Conservation (phyloP, 1,284 basidiomycete species). For the Boletus mariae region DNA sequence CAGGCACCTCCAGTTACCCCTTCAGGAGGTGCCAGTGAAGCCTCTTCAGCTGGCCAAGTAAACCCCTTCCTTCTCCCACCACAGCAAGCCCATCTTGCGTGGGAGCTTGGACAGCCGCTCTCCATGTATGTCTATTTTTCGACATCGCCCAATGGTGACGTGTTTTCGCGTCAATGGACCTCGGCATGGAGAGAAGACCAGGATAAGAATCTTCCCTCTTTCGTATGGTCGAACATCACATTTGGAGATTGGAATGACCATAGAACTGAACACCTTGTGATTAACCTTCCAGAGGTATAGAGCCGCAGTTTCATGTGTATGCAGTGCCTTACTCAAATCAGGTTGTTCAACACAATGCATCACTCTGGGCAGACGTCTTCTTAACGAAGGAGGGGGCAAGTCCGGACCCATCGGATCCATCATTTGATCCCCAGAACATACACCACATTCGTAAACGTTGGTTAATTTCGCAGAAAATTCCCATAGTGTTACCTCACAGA, state of each 20-base stretch:
- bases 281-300: slow-evolving; percentile 72
- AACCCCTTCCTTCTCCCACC: slow-evolving; percentile 52
- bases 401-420: slow-evolving; percentile 56
- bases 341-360: slow-evolving; percentile 77
- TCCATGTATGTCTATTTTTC: slow-evolving; percentile 78
- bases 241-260: slow-evolving; percentile 80
- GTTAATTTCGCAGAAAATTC: slow-evolving; percentile 23
- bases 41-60: slow-evolving; percentile 23
- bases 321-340: slow-evolving; percentile 29
- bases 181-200: slow-evolving; percentile 44
- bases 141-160: slow-evolving; percentile 56
- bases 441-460: slow-evolving; percentile 78
- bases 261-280: slow-evolving; percentile 59
- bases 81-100: slow-evolving; percentile 48
- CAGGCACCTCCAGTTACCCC: slow-evolving; percentile 21
- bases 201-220: slow-evolving; percentile 56
- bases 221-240: slow-evolving; percentile 80
- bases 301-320: background rate
- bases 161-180: slow-evolving; percentile 54
- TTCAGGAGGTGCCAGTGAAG: slow-evolving; percentile 17
- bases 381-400: slow-evolving; percentile 65
- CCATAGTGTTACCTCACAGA: slow-evolving; percentile 7
- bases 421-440: slow-evolving; percentile 57
- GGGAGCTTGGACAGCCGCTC: slow-evolving; percentile 56
- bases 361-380: slow-evolving; percentile 84